phyloP scores from a whole-genome alignment of 495 filamentous ascomycete genomes.

The Aspergillus steynii region DNA sequence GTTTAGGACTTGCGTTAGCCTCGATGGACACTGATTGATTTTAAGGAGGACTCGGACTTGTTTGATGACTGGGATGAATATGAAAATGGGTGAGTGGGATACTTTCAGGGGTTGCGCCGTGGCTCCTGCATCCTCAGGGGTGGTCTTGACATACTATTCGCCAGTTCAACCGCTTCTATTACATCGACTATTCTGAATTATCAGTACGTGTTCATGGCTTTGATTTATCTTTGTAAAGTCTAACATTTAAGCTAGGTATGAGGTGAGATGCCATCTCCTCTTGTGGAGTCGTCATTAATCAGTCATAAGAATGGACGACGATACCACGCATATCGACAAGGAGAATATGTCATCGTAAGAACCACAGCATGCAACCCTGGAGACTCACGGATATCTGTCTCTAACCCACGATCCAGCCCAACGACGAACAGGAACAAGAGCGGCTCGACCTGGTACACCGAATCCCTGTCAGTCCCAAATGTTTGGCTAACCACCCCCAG shows the following conservation, averaged over 20 bases:
- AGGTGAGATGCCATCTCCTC: background rate
- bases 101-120: background rate
- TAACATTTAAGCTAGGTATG: slow-evolving; percentile 2
- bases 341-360: slow-evolving; percentile 18
- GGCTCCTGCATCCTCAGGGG: background rate
- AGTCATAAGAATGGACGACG: slow-evolving; percentile 17
- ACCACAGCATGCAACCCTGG: background rate
- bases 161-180: slow-evolving; percentile 12
- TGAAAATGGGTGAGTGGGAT: background rate
- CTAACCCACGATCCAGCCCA: slow-evolving; percentile 14
- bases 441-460: slow-evolving; percentile 62
- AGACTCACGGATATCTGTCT: background rate
- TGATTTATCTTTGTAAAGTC: background rate
- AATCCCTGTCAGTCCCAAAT: slow-evolving; percentile 21
- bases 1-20: background rate
- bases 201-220: slow-evolving; percentile 11
- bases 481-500: slow-evolving; percentile 5
- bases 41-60: background rate
- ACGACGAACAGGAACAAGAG: slow-evolving; percentile 55
- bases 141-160: background rate
- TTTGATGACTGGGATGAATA: background rate
- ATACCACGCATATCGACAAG: slow-evolving; percentile 20
- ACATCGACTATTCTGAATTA: slow-evolving; percentile 18
- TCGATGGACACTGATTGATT: background rate
- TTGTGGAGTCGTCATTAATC: background rate